Percentiles rank a stretch among this genome's conserved stretches.
Evolutionary conservation across 2,329 filamentous ascomycete species (phyloP).

Genomic region (Emericellopsis cladophorae): DNA sequence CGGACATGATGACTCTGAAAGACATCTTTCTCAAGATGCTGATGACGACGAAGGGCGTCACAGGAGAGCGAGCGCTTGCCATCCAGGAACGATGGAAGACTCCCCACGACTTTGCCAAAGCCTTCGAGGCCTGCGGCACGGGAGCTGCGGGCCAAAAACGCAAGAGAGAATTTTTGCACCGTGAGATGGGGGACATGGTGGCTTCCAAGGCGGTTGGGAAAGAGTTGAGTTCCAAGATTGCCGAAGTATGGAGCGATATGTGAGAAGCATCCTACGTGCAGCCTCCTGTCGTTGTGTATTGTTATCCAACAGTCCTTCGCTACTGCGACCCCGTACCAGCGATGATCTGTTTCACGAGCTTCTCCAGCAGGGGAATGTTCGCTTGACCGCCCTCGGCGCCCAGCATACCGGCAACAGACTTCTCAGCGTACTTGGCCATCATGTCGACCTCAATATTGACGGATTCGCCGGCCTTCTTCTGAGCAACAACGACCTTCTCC

Average conservation of each 20-base stretch:
- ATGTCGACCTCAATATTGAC: constrained; percentile 94
- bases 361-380: constrained; percentile 48
- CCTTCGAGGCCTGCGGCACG: constrained; percentile 43
- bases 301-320: background rate
- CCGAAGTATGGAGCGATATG: constrained; percentile 55
- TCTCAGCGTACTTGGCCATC: constrained; percentile 75
- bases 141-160: constrained; percentile 39
- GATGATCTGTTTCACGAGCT: constrained; percentile 63
- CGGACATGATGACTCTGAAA: constrained; percentile 57
- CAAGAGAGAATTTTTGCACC: constrained; percentile 47
- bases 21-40: constrained; percentile 77
- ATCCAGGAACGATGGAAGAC: constrained; percentile 72
- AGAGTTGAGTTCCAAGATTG: constrained; percentile 53
- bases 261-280: constrained; percentile 10
- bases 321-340: constrained; percentile 24
- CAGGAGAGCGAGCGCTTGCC: constrained; percentile 66
- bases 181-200: constrained; percentile 42
- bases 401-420: constrained; percentile 67
- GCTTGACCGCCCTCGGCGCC: constrained; percentile 38
- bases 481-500: constrained; percentile 73
- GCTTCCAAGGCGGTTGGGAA: constrained; percentile 58
- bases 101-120: constrained; percentile 57
- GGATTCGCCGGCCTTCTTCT: constrained; percentile 65
- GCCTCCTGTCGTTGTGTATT: constrained; percentile 1
- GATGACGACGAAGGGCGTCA: constrained; percentile 66